Base-by-base conservation (phyloP, 495 filamentous ascomycete species). In the Trichoderma orchidacearum region DNA sequence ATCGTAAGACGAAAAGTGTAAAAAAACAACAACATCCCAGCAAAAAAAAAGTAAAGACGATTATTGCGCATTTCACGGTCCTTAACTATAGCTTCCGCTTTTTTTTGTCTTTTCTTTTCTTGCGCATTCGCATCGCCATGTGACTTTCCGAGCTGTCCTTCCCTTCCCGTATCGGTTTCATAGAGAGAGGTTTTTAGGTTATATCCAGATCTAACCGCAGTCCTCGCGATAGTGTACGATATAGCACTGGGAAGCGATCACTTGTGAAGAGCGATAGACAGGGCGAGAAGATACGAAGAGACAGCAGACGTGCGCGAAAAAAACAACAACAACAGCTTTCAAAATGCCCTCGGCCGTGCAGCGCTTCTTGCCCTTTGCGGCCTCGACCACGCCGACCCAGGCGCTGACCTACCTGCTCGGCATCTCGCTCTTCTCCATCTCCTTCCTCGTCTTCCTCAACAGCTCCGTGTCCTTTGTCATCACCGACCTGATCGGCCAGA, bases 371-470 rank as follows among this genome's bases (percentile, higher is more conserved):
- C 80, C 80, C 32, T 81, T 84, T 66, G 72, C 80, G 12, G 63
- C 68, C 15, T 69, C 76, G 38, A 78, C 87, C 31, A 88, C 83
- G 5, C 75, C 80, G 50, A 66, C 82, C 7, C 93, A 98, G 66
- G 85, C 85, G 2, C 67, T 80, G 38, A 88, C 90, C 15, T 99
- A 99, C 66, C 79, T 99, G 30, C 72, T 93, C 50, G 88, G 83
- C 57, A 87, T 97, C 60, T 90, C 89, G 52, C 85, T 96, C 25
- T 96, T 96, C 75, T 92, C 86, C 61, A 99, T 99, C 63, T 86
- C 88, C 31, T 95, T 97, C 73, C 82, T 99, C 55, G 93, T 99
- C 51, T 99, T 96, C 75, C 84, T 99, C 61, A 99, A 97, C 72
- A 86, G 85, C 61, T 86, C 86, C 62, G 75, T 97, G 56, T 92